These are phyloP conservation scores for Penicillium goetzii DNA, from an alignment of 495 filamentous ascomycete species.

Conservation along the genomic window DNA sequence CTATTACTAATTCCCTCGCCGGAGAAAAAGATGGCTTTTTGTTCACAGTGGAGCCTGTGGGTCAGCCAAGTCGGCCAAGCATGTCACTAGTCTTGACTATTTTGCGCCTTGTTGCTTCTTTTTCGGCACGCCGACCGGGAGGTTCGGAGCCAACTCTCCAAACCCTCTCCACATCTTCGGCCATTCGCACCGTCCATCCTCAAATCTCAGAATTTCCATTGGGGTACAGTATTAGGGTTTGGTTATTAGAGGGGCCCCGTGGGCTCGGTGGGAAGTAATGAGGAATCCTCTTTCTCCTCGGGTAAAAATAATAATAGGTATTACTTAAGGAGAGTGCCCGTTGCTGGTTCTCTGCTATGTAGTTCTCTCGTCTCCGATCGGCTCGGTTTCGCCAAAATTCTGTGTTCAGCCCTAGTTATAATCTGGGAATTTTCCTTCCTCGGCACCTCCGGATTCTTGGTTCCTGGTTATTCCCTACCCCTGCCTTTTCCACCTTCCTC, in stretches of 20 bases:
- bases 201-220: not conserved
- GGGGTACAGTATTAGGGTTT: not conserved
- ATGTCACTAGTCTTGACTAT: not conserved
- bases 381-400: too few relatives aligned
- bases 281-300: too few relatives aligned
- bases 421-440: not conserved
- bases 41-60: conserved; percentile 19
- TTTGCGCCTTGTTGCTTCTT: conserved; percentile 24
- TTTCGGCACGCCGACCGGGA: conserved; percentile 26
- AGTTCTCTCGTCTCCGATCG: too few relatives aligned
- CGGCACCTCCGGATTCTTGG: not conserved
- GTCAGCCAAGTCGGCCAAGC: conserved; percentile 17
- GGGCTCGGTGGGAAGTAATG: not conserved
- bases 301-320: too few relatives aligned
- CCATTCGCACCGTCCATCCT: too few relatives aligned
- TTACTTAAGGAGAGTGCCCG: too few relatives aligned
- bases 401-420: too few relatives aligned
- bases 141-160: not conserved
- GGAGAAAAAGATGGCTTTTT: not conserved
- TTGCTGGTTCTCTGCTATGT: too few relatives aligned
- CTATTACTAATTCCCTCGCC: conserved; percentile 19
- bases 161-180: not conserved
- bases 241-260: not conserved
- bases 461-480: too few relatives aligned
- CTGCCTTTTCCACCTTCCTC: too few relatives aligned